These are phyloP conservation scores for Harringtonia lauricola DNA, from an alignment of 2,329 filamentous ascomycete species.

Conservation along the genomic window DNA sequence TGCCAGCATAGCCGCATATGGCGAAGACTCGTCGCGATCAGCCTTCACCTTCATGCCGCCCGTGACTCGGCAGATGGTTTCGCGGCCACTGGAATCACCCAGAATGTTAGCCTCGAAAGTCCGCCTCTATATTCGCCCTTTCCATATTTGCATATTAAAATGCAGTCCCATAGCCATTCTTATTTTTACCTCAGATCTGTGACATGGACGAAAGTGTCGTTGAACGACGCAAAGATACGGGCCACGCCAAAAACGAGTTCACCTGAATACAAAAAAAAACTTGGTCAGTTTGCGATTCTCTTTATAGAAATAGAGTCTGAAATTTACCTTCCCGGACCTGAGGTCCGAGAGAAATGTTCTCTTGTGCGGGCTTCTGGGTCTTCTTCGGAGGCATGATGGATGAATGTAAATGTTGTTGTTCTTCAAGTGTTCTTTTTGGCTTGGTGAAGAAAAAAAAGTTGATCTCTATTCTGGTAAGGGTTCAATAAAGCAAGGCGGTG, in stretches of 20 bases:
- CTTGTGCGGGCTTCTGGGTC: conserved; percentile 70
- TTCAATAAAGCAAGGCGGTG: conserved; percentile 7
- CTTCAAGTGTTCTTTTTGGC: conserved; percentile 16
- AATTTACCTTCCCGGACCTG: conserved; percentile 85
- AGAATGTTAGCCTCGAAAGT: conserved; percentile 47
- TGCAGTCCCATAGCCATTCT: conserved; percentile 21
- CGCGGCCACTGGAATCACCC: conserved; percentile 81
- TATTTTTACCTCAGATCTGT: conserved; percentile 82
- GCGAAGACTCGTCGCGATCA: conserved; percentile 98
- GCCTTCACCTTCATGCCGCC: conserved; percentile 99
- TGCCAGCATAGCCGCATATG: conserved; percentile 99
- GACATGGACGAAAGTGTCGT: conserved; percentile 94
- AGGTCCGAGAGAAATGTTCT: conserved; percentile 98
- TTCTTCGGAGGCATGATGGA: conserved; percentile 90
- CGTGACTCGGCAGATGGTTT: conserved; percentile 99
- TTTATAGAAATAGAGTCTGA: too few relatives aligned
- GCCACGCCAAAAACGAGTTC: conserved; percentile 97
- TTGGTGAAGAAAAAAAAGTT: not conserved
- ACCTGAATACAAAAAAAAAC: conserved; percentile 38
- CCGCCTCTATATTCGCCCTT: not conserved
- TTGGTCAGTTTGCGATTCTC: too few relatives aligned
- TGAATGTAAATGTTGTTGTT: conserved; percentile 19
- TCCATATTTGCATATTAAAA: not conserved
- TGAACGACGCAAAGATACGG: conserved; percentile 94
- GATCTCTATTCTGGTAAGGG: too few relatives aligned